Evolutionary conservation across 441 rosid genomes (phyloP).

Genomic region (Adansonia grandidieri): DNA sequence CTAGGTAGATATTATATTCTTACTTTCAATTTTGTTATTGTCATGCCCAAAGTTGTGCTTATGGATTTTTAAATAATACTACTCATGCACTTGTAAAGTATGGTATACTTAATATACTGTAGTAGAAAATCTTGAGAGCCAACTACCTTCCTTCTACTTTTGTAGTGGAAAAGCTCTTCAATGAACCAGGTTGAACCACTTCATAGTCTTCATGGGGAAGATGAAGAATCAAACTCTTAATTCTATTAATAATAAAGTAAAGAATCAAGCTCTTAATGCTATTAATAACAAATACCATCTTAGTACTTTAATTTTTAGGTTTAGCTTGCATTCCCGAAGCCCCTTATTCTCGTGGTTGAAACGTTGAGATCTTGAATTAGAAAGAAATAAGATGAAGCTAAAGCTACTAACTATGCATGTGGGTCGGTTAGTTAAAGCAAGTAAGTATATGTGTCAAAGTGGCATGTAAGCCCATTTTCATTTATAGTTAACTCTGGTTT

Average conservation of each 20-base stretch:
- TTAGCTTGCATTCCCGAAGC: not conserved
- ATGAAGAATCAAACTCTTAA: not conserved
- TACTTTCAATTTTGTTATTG: not conserved
- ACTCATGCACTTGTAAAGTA: not conserved
- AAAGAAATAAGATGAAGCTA: not conserved
- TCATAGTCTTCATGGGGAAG: not conserved
- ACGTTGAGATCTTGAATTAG: not conserved
- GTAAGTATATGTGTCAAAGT: not conserved
- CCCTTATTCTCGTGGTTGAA: not conserved
- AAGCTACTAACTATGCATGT: not conserved
- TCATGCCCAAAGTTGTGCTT: slow-evolving; percentile 8
- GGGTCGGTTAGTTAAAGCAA: not conserved
- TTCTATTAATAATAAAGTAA: not conserved
- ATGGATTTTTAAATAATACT: not conserved
- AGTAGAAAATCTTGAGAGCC: too few species aligned
- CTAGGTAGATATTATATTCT: slow-evolving; percentile 52
- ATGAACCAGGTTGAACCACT: not conserved
- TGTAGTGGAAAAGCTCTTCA: not conserved
- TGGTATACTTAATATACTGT: not conserved
- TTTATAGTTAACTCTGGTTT: not conserved
- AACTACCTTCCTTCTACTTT: not conserved
- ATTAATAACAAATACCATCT: not conserved
- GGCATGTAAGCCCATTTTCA: not conserved
- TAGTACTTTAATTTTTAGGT: not conserved
- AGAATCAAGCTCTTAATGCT: not conserved